Evolutionary conservation across 2,329 filamentous ascomycete genomes (phyloP).

Genomic region (Ophiostoma triangulosporum): DNA sequence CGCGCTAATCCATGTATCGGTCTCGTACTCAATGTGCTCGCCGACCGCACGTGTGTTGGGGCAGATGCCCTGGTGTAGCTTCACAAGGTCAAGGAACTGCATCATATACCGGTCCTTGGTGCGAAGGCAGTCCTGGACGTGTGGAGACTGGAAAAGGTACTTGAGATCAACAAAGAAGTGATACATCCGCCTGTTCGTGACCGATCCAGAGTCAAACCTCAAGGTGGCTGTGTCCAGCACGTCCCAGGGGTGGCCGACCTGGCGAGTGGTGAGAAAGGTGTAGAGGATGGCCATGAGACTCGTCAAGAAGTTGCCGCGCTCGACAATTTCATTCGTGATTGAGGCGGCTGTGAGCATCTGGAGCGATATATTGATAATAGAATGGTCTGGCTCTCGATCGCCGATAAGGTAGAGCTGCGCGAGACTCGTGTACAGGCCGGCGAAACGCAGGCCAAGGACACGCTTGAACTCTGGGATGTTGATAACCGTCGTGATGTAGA

Average conservation of each 20-base stretch:
- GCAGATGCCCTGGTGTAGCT: conserved; percentile 92
- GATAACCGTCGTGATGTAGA: conserved; percentile 94
- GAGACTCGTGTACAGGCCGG: conserved; percentile 83
- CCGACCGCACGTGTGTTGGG: conserved; percentile 84
- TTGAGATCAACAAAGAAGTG: conserved; percentile 95
- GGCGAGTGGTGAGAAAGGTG: conserved; percentile 88
- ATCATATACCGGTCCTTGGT: conserved; percentile 75
- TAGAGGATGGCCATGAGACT: conserved; percentile 93
- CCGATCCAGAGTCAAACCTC: conserved; percentile 85
- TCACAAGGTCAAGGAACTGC: conserved; percentile 91
- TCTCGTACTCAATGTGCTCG: conserved; percentile 96
- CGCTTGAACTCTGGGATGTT: conserved; percentile 94
- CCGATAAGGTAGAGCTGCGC: conserved; percentile 93
- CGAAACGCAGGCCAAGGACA: conserved; percentile 81
- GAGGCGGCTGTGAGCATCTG: conserved; percentile 96
- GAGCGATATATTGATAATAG: conserved; percentile 92
- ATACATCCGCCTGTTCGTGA: conserved; percentile 90
- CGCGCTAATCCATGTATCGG: conserved; percentile 94
- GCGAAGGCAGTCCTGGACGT: conserved; percentile 75
- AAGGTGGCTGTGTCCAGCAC: conserved; percentile 76
- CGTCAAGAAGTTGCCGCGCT: conserved; percentile 88
- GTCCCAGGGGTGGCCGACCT: conserved; percentile 87
- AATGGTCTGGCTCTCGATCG: conserved; percentile 92
- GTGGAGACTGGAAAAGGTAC: conserved; percentile 76
- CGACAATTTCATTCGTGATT: conserved; percentile 90